Evolutionary conservation across 2,329 filamentous ascomycete genomes (phyloP).

Genomic region (Immersiporthe knoxdaviesiana): DNA sequence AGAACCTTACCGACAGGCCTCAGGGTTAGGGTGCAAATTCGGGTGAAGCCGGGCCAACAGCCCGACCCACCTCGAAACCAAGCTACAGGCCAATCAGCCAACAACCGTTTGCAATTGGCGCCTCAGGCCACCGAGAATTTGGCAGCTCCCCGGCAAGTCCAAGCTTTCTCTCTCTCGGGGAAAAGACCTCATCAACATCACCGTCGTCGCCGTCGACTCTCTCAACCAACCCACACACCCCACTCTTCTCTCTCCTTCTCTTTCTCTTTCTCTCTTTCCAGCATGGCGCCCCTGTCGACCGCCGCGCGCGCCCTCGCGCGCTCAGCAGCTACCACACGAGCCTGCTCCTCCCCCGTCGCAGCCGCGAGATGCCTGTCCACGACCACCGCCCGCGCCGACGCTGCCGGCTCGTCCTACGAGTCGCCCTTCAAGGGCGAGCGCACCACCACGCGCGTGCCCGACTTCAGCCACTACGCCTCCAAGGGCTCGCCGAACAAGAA

Average conservation of each 20-base stretch:
- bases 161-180: conserved; percentile 33
- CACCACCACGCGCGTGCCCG: conserved; percentile 74
- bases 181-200: conserved; percentile 54
- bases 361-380: conserved; percentile 61
- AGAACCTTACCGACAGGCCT: too few species aligned
- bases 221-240: conserved; percentile 31
- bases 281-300: conserved; percentile 70
- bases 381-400: conserved; percentile 52
- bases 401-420: conserved; percentile 53
- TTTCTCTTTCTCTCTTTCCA: conserved; percentile 33
- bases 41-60: neutral
- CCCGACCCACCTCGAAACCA: conserved; percentile 13
- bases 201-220: conserved; percentile 36
- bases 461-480: conserved; percentile 86
- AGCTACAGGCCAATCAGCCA: conserved; percentile 26
- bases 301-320: conserved; percentile 73
- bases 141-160: conserved; percentile 30
- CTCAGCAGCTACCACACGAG: conserved; percentile 42
- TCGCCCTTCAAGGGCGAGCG: conserved; percentile 66
- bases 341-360: conserved; percentile 38
- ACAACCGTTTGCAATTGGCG: conserved; percentile 28
- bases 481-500: conserved; percentile 70
- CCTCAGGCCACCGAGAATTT: conserved; percentile 31
- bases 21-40: neutral
- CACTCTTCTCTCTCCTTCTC: conserved; percentile 37